Conservation (phyloP, 164 flowering plant species). For the Liquidambar formosana region DNA sequence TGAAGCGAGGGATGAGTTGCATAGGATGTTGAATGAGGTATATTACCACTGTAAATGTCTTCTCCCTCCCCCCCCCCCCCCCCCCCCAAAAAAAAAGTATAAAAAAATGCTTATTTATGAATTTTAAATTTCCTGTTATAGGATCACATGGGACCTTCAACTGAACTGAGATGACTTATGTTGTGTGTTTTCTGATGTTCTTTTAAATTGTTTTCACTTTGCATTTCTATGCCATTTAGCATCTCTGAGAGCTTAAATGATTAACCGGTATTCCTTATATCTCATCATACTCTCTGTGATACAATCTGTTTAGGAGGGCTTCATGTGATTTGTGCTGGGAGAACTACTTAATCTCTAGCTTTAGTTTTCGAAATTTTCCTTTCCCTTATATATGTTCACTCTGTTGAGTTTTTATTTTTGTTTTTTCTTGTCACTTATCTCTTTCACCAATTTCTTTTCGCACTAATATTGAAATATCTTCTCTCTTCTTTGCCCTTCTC, state of each 20-base stretch:
- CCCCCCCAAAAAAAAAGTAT: too few relatives aligned
- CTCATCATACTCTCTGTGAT: too few relatives aligned
- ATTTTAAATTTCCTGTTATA: not conserved
- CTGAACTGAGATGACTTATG: not conserved
- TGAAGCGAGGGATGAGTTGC: constrained; percentile 80
- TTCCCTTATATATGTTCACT: not conserved
- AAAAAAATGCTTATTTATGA: not conserved
- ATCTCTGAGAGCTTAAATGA: too few relatives aligned
- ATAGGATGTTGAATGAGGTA: constrained; percentile 82
- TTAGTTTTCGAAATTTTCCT: not conserved
- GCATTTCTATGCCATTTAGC: too few relatives aligned
- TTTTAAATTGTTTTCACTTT: not conserved
- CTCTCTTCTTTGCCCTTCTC: too few relatives aligned
- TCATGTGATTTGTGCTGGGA: not conserved
- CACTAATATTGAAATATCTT: too few relatives aligned
- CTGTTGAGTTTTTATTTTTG: not conserved
- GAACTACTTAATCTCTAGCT: not conserved
- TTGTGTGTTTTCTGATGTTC: not conserved
- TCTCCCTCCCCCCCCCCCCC: too few relatives aligned
- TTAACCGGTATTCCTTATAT: too few relatives aligned
- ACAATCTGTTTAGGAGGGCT: not conserved
- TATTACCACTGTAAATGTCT: not conserved
- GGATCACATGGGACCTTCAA: not conserved
- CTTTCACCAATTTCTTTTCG: too few relatives aligned
- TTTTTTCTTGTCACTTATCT: not conserved